Percentiles rank a stretch among this genome's conserved stretches.
Evolutionary conservation across 1,139 yeast species (phyloP).

Genomic region (Taphrina wiesneri): DNA sequence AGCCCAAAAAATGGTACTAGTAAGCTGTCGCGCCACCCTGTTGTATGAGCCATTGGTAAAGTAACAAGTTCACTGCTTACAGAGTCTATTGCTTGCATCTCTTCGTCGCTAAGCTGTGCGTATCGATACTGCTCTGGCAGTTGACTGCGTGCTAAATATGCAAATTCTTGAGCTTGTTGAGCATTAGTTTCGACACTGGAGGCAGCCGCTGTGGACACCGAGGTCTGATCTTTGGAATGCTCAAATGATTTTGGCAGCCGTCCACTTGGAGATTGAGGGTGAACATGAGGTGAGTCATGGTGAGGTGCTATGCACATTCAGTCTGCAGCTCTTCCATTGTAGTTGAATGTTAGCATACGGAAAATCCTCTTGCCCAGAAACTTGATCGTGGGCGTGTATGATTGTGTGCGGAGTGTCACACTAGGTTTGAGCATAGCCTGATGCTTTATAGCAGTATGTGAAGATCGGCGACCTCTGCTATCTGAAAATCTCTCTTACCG

Average conservation of each 20-base stretch:
- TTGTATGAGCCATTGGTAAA: not conserved
- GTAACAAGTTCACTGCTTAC: not conserved
- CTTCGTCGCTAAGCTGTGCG: not conserved
- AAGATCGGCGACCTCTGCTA: too few relatives aligned
- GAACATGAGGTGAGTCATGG: not conserved
- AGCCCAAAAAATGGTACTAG: too few relatives aligned
- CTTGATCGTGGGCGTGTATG: conserved; percentile 12
- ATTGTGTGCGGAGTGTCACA: not conserved
- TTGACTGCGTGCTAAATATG: not conserved
- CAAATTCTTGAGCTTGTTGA: not conserved
- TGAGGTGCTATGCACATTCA: not conserved
- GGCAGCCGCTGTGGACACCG: not conserved
- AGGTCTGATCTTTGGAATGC: not conserved
- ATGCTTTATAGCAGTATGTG: too few relatives aligned
- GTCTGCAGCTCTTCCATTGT: not conserved
- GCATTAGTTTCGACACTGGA: not conserved
- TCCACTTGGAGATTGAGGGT: not conserved
- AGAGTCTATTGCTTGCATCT: conserved; percentile 18
- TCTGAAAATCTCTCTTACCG: too few relatives aligned
- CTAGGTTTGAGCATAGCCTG: not conserved
- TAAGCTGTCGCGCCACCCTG: not conserved
- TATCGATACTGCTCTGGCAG: conserved; percentile 1
- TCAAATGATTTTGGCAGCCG: not conserved
- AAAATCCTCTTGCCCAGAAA: conserved; percentile 9
- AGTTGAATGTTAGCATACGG: not conserved